phyloP scores from a whole-genome alignment of 2,329 filamentous ascomycete species.

The Fusarium chaquense region DNA sequence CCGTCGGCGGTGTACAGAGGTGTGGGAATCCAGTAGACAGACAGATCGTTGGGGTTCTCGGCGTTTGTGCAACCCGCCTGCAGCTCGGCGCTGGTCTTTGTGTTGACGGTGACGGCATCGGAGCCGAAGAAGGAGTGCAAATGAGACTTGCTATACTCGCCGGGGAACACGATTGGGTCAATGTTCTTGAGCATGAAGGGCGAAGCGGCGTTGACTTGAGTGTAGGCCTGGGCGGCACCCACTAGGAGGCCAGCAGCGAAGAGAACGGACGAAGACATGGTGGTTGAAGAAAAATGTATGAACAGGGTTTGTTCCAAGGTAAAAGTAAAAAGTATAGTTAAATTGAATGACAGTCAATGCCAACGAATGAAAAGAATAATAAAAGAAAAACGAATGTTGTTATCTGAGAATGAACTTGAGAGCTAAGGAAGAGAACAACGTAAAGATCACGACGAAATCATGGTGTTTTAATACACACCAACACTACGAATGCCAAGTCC shows the following conservation, averaged over 20 bases:
- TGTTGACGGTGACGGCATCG: slow-evolving; percentile 49
- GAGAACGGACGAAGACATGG: slow-evolving; percentile 39
- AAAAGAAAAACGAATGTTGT: slow-evolving; percentile 22
- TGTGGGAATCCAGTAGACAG: slow-evolving; percentile 60
- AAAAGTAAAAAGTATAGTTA: not conserved
- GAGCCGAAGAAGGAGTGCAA: slow-evolving; percentile 55
- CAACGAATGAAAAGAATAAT: slow-evolving; percentile 26
- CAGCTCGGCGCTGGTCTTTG: slow-evolving; percentile 49
- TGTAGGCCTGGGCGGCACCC: slow-evolving; percentile 37
- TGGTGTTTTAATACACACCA: slow-evolving; percentile 17
- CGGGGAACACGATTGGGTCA: slow-evolving; percentile 51
- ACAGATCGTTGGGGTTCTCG: slow-evolving; percentile 61
- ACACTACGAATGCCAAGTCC: slow-evolving; percentile 5
- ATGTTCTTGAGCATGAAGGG: slow-evolving; percentile 53
- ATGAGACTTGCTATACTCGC: slow-evolving; percentile 50
- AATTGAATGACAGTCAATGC: slow-evolving; percentile 38
- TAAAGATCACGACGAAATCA: not conserved
- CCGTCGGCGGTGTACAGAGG: slow-evolving; percentile 53
- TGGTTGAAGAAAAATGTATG: not conserved
- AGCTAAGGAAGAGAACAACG: not conserved
- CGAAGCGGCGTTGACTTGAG: slow-evolving; percentile 29
- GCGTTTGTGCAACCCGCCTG: slow-evolving; percentile 59
- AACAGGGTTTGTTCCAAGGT: not conserved
- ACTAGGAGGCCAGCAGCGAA: slow-evolving; percentile 34
- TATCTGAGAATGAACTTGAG: not conserved